These are phyloP conservation scores for Myrmaecium sp. DNA, from an alignment of 2,329 filamentous ascomycete species.

Conservation along the genomic window DNA sequence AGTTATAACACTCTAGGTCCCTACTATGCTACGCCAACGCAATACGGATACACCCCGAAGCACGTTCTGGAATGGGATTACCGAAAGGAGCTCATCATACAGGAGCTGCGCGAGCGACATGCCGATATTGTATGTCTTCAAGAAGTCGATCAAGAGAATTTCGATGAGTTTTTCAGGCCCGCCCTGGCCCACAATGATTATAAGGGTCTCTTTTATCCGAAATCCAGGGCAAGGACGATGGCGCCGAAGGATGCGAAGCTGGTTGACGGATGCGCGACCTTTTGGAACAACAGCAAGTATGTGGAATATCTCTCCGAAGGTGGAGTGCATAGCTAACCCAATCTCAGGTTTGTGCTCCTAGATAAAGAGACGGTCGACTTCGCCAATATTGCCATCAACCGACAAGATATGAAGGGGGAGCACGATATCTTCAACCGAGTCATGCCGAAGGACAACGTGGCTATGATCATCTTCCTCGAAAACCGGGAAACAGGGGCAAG, in stretches of 20 bases:
- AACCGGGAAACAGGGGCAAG: constrained; percentile 80
- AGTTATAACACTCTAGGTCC: constrained; percentile 96
- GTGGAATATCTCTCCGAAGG: constrained; percentile 6
- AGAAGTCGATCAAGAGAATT: constrained; percentile 82
- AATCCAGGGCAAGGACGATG: constrained; percentile 83
- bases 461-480: constrained; percentile 80
- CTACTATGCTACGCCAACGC: constrained; percentile 67
- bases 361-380: constrained; percentile 94
- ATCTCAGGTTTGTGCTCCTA: constrained; percentile 53
- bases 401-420: constrained; percentile 92
- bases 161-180: constrained; percentile 81
- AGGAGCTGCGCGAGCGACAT: constrained; percentile 61
- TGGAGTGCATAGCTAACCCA: constrained; percentile 5
- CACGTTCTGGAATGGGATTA: constrained; percentile 75
- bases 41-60: constrained; percentile 82
- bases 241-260: constrained; percentile 67
- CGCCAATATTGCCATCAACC: constrained; percentile 76
- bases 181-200: constrained; percentile 75
- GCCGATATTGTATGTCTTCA: constrained; percentile 87
- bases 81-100: constrained; percentile 64
- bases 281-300: constrained; percentile 81
- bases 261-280: constrained; percentile 94
- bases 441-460: constrained; percentile 97
- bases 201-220: constrained; percentile 86
- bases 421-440: constrained; percentile 97